These are phyloP conservation scores for Boletus mariae DNA, from an alignment of 1,284 basidiomycete genomes.

Conservation along the genomic window DNA sequence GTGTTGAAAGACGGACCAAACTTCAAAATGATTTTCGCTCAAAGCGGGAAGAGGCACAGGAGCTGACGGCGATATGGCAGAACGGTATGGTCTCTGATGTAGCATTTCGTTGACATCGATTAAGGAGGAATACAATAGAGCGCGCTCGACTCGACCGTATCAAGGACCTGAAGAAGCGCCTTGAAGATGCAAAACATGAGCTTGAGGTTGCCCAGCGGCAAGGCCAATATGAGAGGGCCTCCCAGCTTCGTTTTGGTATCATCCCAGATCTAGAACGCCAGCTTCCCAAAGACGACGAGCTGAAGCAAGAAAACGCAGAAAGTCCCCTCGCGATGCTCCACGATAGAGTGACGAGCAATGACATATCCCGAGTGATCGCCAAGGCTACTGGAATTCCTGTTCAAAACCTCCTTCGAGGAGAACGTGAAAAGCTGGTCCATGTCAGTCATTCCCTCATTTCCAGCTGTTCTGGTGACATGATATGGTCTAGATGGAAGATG, in stretches of 20 bases:
- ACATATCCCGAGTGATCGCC: slow-evolving; percentile 87
- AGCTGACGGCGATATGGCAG: slow-evolving; percentile 72
- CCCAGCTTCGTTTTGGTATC: slow-evolving; percentile 75
- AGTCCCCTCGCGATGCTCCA: slow-evolving; percentile 66
- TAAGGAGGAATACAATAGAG: slow-evolving; percentile 43
- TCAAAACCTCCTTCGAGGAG: slow-evolving; percentile 83
- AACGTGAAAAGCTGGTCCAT: slow-evolving; percentile 87
- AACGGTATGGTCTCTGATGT: slow-evolving; percentile 40
- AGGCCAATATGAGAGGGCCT: slow-evolving; percentile 81
- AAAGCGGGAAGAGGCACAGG: slow-evolving; percentile 60
- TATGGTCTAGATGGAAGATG: slow-evolving; percentile 76
- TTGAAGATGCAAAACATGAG: slow-evolving; percentile 84
- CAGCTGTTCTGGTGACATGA: slow-evolving; percentile 14
- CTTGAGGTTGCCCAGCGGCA: slow-evolving; percentile 86
- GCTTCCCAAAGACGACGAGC: slow-evolving; percentile 58
- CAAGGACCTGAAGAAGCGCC: slow-evolving; percentile 72
- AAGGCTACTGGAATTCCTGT: slow-evolving; percentile 91
- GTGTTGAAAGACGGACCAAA: slow-evolving; percentile 63
- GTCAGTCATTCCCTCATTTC: slow-evolving; percentile 39
- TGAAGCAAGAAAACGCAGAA: slow-evolving; percentile 42
- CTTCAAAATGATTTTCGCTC: slow-evolving; percentile 62
- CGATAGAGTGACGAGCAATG: slow-evolving; percentile 84
- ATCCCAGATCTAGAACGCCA: slow-evolving; percentile 80
- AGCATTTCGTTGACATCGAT: background rate
- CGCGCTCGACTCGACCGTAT: slow-evolving; percentile 72